These are phyloP conservation scores for Cyberlindnera xishuangbannaensis DNA, from an alignment of 805 yeast genomes.

Conservation along the genomic window DNA sequence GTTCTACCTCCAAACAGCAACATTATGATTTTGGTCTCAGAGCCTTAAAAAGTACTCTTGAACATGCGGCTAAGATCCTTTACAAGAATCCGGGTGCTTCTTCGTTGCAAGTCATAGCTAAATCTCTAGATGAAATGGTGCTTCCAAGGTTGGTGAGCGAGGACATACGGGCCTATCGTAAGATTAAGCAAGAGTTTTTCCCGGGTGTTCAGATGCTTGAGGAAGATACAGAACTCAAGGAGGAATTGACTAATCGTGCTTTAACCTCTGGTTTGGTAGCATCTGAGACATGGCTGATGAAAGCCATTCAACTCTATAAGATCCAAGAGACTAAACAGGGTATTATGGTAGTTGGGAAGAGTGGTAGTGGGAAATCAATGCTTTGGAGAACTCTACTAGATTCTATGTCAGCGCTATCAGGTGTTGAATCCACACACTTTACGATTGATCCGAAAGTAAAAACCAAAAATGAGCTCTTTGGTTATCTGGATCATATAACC, in stretches of 20 bases:
- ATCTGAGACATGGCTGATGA: slow-evolving; percentile 42
- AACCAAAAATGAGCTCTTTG: slow-evolving; percentile 61
- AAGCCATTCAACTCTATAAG: slow-evolving; percentile 56
- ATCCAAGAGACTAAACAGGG: slow-evolving; percentile 68
- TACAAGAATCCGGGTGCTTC: slow-evolving; percentile 17
- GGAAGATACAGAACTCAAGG: slow-evolving; percentile 23
- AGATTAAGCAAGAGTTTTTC: slow-evolving; percentile 1
- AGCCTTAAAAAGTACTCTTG: slow-evolving; percentile 63
- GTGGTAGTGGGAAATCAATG: slow-evolving; percentile 72
- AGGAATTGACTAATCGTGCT: slow-evolving; percentile 26
- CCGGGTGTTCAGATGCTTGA: slow-evolving; percentile 42
- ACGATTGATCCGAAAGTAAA: slow-evolving; percentile 73
- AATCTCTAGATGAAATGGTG: slow-evolving; percentile 54
- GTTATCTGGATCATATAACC: slow-evolving; percentile 65
- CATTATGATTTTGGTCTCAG: slow-evolving; percentile 93
- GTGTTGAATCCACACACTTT: slow-evolving; percentile 33
- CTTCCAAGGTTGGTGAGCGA: slow-evolving; percentile 56
- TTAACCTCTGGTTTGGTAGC: slow-evolving; percentile 27
- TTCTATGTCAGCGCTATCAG: slow-evolving; percentile 28
- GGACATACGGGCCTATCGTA: slow-evolving; percentile 39
- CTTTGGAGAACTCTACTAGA: slow-evolving; percentile 44
- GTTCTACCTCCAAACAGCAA: slow-evolving; percentile 41
- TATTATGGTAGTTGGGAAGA: slow-evolving; percentile 67
- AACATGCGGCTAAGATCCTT: slow-evolving; percentile 47
- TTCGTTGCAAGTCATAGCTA: slow-evolving; percentile 35